Base-by-base conservation (phyloP, 1,139 yeast genomes). In the Yamadazyma dendronema region DNA sequence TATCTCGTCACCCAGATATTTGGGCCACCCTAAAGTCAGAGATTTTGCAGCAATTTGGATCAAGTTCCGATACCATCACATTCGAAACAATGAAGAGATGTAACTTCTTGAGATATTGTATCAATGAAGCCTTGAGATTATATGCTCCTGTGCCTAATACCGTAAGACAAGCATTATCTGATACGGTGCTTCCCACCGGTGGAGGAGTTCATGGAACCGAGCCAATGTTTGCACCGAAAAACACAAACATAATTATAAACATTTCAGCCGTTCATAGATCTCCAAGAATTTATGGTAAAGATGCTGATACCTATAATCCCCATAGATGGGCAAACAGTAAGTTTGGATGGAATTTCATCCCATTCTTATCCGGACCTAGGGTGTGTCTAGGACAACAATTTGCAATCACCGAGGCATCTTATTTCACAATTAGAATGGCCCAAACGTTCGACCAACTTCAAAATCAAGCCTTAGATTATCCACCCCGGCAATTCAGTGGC, bases 131-230 rank as follows among this genome's bases (percentile, higher is more conserved):
- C 8, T 63, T 76, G 40, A 61, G 81, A 43, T 43, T 75, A 46
- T 72, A 72, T 46, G 81, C 81, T 3, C 61, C 74, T 5, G 80
- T 76, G 4, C 78, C 81, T 4, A 51, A 54, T 39, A 76, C 76
- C 50, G 58, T 62, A 43, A 60, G 82, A 37, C 49, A 52, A 16
- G 72, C 79, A 12, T 19, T 31, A 4, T 56, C 51, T 38, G 61
- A 69, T 47, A 74, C 79, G 2, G 61, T 67, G 4, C 55, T 75
- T 25, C 80, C 80, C 8, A 57, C 57, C 17, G 80, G 80, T 15
- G 80, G 79, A 14, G 80, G 80, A 4, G 52, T 56, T 1, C 65
- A 71, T 37, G 72, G 64, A n/a, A 30, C 42, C 12, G 43, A 56
- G 12, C 79, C 79, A 4, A 40, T 74, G 4, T 62, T 67, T 39